Conservation (phyloP, 192 early-diverging fungal species). For the Thamnidium elegans region DNA sequence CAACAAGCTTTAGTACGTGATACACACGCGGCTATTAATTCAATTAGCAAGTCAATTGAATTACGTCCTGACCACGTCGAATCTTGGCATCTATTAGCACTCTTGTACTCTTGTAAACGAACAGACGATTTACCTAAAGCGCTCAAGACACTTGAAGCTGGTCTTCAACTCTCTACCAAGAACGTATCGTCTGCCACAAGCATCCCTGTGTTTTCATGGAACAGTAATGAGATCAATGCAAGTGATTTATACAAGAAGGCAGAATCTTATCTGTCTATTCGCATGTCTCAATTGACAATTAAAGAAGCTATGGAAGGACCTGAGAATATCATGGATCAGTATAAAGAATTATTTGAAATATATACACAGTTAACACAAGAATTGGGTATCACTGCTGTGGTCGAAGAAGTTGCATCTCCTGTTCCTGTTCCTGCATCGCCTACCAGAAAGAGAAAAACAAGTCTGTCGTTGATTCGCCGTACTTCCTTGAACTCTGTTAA, state of each 20-base stretch:
- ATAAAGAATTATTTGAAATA: slow-evolving; percentile 2
- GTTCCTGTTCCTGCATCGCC: background rate
- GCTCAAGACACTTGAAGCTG: slow-evolving; percentile 60
- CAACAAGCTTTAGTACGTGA: slow-evolving; percentile 66
- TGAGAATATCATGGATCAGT: slow-evolving; percentile 15
- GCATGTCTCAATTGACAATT: slow-evolving; percentile 6
- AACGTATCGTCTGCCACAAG: background rate
- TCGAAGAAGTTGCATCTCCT: background rate
- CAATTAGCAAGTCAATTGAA: slow-evolving; percentile 54
- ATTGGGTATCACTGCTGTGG: background rate
- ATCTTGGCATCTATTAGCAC: slow-evolving; percentile 70
- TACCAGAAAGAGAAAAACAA: slow-evolving; percentile 3
- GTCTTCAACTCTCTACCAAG: slow-evolving; percentile 43
- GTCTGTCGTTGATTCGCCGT: slow-evolving; percentile 8
- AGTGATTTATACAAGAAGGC: slow-evolving; percentile 49
- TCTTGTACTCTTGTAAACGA: slow-evolving; percentile 54
- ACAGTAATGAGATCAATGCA: slow-evolving; percentile 54
- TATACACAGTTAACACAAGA: slow-evolving; percentile 9
- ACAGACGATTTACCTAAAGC: slow-evolving; percentile 64
- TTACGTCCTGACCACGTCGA: slow-evolving; percentile 54
- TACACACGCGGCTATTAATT: slow-evolving; percentile 46
- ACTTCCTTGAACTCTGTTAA: slow-evolving; percentile 1
- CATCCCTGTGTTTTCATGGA: slow-evolving; percentile 10
- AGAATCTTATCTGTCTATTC: slow-evolving; percentile 31
- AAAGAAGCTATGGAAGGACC: slow-evolving; percentile 44